Base-by-base conservation (phyloP, 2,329 filamentous ascomycete species). In the Orbilia javanica region DNA sequence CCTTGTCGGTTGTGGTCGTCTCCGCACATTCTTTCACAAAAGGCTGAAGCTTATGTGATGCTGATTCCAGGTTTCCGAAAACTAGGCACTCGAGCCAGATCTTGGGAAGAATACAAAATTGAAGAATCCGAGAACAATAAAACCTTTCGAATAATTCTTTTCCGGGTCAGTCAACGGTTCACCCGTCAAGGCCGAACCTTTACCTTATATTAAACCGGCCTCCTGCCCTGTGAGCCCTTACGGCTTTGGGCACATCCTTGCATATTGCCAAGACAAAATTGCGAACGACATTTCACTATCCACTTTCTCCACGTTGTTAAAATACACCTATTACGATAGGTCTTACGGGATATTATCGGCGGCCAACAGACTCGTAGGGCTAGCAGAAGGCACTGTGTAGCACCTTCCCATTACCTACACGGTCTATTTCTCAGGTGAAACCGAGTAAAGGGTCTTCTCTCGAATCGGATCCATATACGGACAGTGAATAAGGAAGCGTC, bases 261-360 rank as follows among this genome's bases (percentile, higher is more conserved):
- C 52, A 71, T 39, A 48, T 22, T 42, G 74, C 74, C 74, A 78
- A 78, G 74, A 46, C 74, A 72, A 68, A 78, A 78, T 78, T 78
- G 74, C 74, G 74, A 78, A 78, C 74, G 42, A 72, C 74, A 39
- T 67, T 71, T 60, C 22, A 22, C 39, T 57, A 44, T 20, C 42
- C 50, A 42, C 15, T 55, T 78, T 70, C 62, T 71, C 67, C 74
- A 78, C 67, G 74, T 63, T 68, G 74, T 72, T 72, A 72, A n/a
- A 71, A 72, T 71, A 60, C 74, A 74, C 62, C 39, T 13, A 36
- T 57, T 62, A 50, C 42, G 50, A 74, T 66, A 74, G 70, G 70
- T 52, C 46, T 60, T 34, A 62, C 63, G 42, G 62, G 71, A 46
- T 25, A 46, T 67, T 72, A 39, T 55, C 52, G 67, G 67, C 60